Evolutionary conservation across 331 rosid species (phyloP).

Genomic region (Quercus lobata): DNA sequence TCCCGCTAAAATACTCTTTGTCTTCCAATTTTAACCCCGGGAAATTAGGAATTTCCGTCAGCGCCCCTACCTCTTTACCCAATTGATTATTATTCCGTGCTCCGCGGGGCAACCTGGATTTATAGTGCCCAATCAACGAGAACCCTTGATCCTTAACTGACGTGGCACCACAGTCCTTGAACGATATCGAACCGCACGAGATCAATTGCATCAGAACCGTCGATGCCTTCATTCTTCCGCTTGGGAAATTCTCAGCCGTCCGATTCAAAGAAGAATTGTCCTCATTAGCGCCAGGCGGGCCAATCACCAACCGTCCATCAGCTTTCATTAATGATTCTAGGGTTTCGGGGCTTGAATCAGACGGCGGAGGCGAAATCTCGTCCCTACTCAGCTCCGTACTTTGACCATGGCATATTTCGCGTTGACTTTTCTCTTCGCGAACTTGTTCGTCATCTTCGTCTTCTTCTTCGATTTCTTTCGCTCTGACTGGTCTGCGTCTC

Average conservation of each 20-base stretch:
- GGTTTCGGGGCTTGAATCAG: slow-evolving; percentile 94
- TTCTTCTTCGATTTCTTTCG: slow-evolving; percentile 30
- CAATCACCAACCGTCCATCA: slow-evolving; percentile 55
- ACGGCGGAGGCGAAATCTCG: slow-evolving; percentile 97
- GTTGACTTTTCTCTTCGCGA: slow-evolving; percentile 13
- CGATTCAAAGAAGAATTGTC: slow-evolving; percentile 16
- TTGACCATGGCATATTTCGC: slow-evolving; percentile 24
- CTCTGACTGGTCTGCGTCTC: slow-evolving; percentile 46
- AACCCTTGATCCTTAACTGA: slow-evolving; percentile 56
- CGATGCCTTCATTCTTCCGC: slow-evolving; percentile 74
- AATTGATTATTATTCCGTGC: slow-evolving; percentile 30
- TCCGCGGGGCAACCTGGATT: slow-evolving; percentile 49
- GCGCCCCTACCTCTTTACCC: slow-evolving; percentile 37
- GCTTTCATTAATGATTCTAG: slow-evolving; percentile 81
- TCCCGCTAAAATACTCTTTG: slow-evolving; percentile 89
- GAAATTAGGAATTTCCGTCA: slow-evolving; percentile 37
- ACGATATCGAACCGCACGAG: slow-evolving; percentile 86
- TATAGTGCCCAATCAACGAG: slow-evolving; percentile 59
- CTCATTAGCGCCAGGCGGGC: slow-evolving; percentile 16
- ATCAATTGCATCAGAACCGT: slow-evolving; percentile 73
- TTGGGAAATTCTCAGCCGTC: slow-evolving; percentile 40
- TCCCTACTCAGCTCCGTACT: slow-evolving; percentile 74
- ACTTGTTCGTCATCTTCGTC: slow-evolving; percentile 23
- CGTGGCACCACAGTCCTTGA: slow-evolving; percentile 58
- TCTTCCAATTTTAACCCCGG: slow-evolving; percentile 72